Evolutionary conservation across 192 early-diverging fungal species (phyloP).

Genomic region (Coemansia sp.): DNA sequence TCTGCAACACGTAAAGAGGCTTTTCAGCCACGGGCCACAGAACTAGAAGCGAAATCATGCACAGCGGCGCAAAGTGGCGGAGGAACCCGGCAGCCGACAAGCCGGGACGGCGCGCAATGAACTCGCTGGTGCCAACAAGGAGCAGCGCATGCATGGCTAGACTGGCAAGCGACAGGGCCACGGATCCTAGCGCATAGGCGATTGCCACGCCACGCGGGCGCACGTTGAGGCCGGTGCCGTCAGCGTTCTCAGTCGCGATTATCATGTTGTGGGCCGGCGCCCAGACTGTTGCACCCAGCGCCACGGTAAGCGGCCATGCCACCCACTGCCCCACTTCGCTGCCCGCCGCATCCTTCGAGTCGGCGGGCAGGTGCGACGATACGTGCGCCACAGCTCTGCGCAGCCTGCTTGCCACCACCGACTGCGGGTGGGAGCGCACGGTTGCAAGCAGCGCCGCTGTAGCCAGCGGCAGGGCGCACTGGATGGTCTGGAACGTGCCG

Average conservation of each 20-base stretch:
- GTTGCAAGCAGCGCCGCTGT: conserved; percentile 7
- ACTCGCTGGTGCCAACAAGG: conserved; percentile 4
- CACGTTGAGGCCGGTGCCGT: not conserved
- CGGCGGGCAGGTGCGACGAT: not conserved
- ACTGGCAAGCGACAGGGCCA: conserved; percentile 11
- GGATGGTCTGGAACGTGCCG: conserved; percentile 25
- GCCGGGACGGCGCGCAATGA: conserved; percentile 10
- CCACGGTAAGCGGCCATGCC: not conserved
- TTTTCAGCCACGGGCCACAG: conserved; percentile 38
- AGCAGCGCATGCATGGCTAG: conserved; percentile 15
- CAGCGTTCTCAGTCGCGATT: not conserved
- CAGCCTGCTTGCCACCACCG: not conserved
- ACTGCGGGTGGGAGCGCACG: not conserved
- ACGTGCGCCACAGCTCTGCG: not conserved
- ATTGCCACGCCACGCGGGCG: not conserved
- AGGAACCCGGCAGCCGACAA: conserved; percentile 24
- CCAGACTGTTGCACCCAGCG: conserved; percentile 21
- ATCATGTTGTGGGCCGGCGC: conserved; percentile 22
- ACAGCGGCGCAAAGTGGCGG: conserved; percentile 39
- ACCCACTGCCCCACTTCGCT: too few relatives aligned
- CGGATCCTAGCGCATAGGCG: conserved; percentile 7
- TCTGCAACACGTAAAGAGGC: conserved; percentile 21
- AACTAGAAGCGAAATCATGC: conserved; percentile 27
- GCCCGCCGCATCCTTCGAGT: not conserved
- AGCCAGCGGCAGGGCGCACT: conserved; percentile 24